phyloP scores from a whole-genome alignment of 2,329 filamentous ascomycete species.

The Trichoderma pleuroti region DNA sequence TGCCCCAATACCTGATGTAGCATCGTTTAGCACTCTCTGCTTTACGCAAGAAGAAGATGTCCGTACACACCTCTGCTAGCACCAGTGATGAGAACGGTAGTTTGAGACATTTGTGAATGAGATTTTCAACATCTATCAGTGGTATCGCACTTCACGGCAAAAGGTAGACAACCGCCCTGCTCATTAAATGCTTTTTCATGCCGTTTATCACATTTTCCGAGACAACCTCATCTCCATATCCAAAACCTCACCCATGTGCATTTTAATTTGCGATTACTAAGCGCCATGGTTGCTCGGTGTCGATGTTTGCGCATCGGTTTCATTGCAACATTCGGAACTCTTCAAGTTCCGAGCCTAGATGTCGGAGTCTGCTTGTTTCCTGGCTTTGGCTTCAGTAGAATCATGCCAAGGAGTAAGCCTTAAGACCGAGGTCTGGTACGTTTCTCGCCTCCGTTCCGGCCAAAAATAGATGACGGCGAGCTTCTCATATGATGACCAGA shows the following conservation, averaged over 20 bases:
- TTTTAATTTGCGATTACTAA: background rate
- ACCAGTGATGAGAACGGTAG: background rate
- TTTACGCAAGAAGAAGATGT: background rate
- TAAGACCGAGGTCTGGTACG: background rate
- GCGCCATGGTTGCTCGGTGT: background rate
- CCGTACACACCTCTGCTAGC: background rate
- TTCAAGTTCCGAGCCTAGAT: background rate
- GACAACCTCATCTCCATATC: background rate
- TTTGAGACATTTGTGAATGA: background rate
- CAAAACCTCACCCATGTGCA: background rate
- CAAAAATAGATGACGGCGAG: background rate
- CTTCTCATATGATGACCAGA: no score
- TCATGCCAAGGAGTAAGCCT: background rate
- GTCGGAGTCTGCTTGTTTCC: background rate
- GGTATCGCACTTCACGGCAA: rapidly evolving
- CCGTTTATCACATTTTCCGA: background rate
- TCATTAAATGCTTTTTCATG: background rate
- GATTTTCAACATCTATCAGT: background rate
- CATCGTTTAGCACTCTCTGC: background rate
- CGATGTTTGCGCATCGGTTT: background rate
- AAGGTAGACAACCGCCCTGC: background rate
- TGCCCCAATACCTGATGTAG: background rate
- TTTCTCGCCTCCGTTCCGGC: background rate
- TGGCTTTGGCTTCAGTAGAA: background rate
- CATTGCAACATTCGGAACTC: background rate